Conservation (phyloP, 1,139 yeast species). For the Candida tetrigidarum region DNA sequence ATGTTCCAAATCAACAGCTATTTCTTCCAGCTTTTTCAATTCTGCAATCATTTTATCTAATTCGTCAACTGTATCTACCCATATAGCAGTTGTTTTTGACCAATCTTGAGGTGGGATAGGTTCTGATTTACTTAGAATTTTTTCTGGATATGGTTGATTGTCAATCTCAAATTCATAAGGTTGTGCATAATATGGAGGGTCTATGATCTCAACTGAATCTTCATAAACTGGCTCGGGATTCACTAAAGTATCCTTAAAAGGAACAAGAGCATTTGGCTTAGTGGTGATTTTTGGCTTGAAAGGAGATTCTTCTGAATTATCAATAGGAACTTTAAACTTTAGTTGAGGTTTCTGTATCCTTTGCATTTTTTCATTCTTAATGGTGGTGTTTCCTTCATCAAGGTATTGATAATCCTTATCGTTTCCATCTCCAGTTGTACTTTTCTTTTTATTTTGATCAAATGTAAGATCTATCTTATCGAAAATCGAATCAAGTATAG, state of each 20-base stretch:
- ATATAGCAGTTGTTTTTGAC: constrained; percentile 63
- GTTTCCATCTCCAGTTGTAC: constrained; percentile 3
- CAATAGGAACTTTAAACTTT: constrained; percentile 58
- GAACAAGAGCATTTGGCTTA: constrained; percentile 71
- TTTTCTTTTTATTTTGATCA: constrained; percentile 36
- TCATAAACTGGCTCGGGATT: constrained; percentile 30
- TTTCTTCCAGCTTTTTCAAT: constrained; percentile 56
- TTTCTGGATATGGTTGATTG: constrained; percentile 68
- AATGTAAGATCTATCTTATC: constrained; percentile 73
- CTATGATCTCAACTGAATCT: constrained; percentile 40
- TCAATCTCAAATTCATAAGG: constrained; percentile 85
- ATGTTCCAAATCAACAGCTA: constrained; percentile 98
- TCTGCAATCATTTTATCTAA: constrained; percentile 58
- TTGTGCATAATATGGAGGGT: constrained; percentile 70
- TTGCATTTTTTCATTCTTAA: constrained; percentile 28
- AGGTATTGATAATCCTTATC: constrained; percentile 15
- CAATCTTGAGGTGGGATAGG: constrained; percentile 68
- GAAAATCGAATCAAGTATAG: constrained; percentile 67
- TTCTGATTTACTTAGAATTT: constrained; percentile 48
- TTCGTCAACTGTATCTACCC: constrained; percentile 68
- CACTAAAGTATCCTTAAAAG: constrained; percentile 54
- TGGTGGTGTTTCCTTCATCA: constrained; percentile 18
- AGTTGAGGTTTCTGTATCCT: constrained; percentile 74
- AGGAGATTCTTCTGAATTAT: constrained; percentile 71
- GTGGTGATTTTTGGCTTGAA: constrained; percentile 71